Evolutionary conservation across 805 yeast species (phyloP).

Genomic region (Saccharomycopsis selenospora): DNA sequence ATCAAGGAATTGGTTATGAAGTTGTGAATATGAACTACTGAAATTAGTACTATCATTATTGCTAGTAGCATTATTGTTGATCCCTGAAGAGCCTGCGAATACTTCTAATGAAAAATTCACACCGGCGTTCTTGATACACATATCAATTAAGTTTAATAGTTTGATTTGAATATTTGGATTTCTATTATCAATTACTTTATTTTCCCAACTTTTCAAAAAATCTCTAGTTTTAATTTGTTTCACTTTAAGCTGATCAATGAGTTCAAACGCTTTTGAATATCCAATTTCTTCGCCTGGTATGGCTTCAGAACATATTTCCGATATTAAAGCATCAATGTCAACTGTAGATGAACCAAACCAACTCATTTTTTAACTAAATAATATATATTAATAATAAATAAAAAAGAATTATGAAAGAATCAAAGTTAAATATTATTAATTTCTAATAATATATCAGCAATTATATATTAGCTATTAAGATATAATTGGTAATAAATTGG

Average conservation of each 20-base stretch:
- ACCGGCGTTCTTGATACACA: slow-evolving; percentile 92
- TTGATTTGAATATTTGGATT: slow-evolving; percentile 73
- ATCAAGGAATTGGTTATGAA: slow-evolving; percentile 18
- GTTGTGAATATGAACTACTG: slow-evolving; percentile 8
- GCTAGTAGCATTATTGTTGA: slow-evolving; percentile 27
- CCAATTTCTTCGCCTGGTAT: slow-evolving; percentile 76
- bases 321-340: slow-evolving; percentile 47
- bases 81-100: slow-evolving; percentile 66
- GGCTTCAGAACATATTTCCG: slow-evolving; percentile 62
- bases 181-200: slow-evolving; percentile 51
- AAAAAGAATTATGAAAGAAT: too few species aligned
- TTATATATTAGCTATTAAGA: too few species aligned
- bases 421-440: too few species aligned
- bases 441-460: too few species aligned
- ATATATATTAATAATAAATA: too few species aligned
- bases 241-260: slow-evolving; percentile 79
- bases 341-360: slow-evolving; percentile 30
- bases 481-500: too few species aligned
- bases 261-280: slow-evolving; percentile 61
- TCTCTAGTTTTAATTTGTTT: slow-evolving; percentile 72
- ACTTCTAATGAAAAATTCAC: slow-evolving; percentile 72
- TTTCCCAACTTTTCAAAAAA: slow-evolving; percentile 79
- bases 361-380: slow-evolving; percentile 9
- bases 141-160: slow-evolving; percentile 69
- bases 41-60: slow-evolving; percentile 5